Percentiles rank a stretch among this genome's conserved stretches.
Evolutionary conservation across 192 early-diverging fungal species (phyloP).

Genomic region (Helicostylum pulchrum): DNA sequence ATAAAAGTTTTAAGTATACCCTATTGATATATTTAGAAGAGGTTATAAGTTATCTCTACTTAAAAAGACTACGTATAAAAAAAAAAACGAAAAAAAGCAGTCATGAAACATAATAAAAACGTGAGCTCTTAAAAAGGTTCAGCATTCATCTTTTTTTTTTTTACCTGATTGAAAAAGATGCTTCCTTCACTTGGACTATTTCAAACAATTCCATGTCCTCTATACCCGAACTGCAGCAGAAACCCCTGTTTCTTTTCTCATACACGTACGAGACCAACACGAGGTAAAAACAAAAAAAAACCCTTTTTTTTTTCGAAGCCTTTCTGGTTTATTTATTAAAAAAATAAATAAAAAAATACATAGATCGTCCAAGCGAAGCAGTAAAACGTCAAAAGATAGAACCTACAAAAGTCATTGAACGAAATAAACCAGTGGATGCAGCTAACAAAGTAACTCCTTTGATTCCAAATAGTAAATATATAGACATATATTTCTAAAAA

Average conservation of each 20-base stretch:
- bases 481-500: too few relatives aligned
- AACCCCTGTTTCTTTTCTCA: conserved; percentile 41
- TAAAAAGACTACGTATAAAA: too few relatives aligned
- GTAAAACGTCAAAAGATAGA: neutral
- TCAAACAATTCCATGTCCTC: conserved; percentile 32
- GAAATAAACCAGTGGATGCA: conserved; percentile 1
- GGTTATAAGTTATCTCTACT: too few relatives aligned
- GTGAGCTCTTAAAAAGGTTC: neutral
- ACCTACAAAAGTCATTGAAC: neutral
- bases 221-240: conserved; percentile 34
- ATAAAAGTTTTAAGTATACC: too few relatives aligned
- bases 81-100: too few relatives aligned
- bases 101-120: neutral
- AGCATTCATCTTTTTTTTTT: neutral
- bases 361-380: neutral
- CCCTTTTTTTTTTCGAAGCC: neutral
- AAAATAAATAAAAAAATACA: conserved; percentile 6
- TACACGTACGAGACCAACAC: neutral
- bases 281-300: neutral
- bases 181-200: conserved; percentile 40
- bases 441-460: neutral
- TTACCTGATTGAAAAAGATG: conserved; percentile 18
- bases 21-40: too few relatives aligned
- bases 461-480: too few relatives aligned
- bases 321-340: neutral